These are phyloP conservation scores for Neofusicoccum parvum DNA, from an alignment of 2,329 filamentous ascomycete genomes.

Conservation along the genomic window DNA sequence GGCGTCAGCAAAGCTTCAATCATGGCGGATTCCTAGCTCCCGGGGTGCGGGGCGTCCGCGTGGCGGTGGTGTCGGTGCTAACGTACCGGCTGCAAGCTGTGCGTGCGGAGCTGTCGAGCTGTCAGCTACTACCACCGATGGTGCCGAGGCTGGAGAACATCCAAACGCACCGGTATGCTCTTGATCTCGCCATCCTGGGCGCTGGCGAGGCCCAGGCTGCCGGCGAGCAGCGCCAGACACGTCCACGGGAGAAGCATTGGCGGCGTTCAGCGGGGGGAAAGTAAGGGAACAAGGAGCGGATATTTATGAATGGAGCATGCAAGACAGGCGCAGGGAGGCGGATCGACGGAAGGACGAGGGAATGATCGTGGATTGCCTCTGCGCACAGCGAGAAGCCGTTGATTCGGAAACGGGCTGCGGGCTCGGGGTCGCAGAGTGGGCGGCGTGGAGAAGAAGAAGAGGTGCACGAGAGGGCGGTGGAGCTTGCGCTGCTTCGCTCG, in stretches of 20 bases:
- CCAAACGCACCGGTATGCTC: conserved; percentile 63
- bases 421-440: background rate
- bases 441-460: background rate
- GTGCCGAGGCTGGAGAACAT: conserved; percentile 20
- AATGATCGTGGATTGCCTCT: background rate
- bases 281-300: conserved; percentile 18
- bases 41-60: background rate
- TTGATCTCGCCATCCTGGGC: conserved; percentile 55
- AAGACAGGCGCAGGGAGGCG: background rate
- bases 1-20: conserved; percentile 6
- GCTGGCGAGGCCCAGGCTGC: conserved; percentile 38
- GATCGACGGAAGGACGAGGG: background rate
- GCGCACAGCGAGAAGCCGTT: conserved; percentile 18
- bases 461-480: conserved; percentile 2
- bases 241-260: conserved; percentile 40
- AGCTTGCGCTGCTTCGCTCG: conserved; percentile 8
- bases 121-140: background rate
- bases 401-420: background rate
- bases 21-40: background rate
- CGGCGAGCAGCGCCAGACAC: conserved; percentile 41
- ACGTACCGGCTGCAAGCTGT: conserved; percentile 78
- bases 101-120: conserved; percentile 72
- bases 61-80: conserved; percentile 22
- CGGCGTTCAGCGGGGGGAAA: background rate
- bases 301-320: conserved; percentile 3